Conservation (phyloP, 2,329 filamentous ascomycete genomes). For the Monosporascus sp. region DNA sequence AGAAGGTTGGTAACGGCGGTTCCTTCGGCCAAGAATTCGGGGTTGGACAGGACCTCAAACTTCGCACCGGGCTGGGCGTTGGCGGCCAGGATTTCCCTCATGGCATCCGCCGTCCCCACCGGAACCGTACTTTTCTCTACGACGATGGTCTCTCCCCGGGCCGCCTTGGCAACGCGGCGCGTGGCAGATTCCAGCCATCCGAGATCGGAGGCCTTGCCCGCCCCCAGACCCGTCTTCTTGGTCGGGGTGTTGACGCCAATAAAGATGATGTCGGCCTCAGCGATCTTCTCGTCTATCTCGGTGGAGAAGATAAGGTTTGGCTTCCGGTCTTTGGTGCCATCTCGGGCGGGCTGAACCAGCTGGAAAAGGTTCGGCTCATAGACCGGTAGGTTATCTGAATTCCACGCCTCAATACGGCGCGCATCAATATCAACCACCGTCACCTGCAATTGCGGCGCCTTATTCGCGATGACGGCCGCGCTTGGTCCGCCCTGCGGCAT, state of each 20-base stretch:
- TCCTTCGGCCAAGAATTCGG: conserved; percentile 75
- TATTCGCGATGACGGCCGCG: conserved; percentile 67
- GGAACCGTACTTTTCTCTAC: conserved; percentile 82
- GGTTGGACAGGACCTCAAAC: conserved; percentile 77
- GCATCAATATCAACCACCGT: conserved; percentile 70
- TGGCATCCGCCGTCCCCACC: conserved; percentile 66
- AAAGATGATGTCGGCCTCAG: conserved; percentile 67
- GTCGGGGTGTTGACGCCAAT: conserved; percentile 78
- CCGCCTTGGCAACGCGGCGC: conserved; percentile 60
- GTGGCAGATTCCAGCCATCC: conserved; percentile 67
- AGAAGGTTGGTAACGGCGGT: conserved; percentile 69
- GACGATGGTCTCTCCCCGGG: conserved; percentile 64
- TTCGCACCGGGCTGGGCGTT: conserved; percentile 38
- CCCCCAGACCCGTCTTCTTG: conserved; percentile 64
- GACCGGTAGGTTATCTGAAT: conserved; percentile 67
- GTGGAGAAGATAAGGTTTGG: conserved; percentile 73
- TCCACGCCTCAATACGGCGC: conserved; percentile 65
- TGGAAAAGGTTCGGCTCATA: conserved; percentile 69
- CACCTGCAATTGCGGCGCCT: conserved; percentile 66
- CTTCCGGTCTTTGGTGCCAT: conserved; percentile 48
- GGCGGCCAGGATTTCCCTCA: conserved; percentile 58
- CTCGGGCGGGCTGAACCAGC: conserved; percentile 61
- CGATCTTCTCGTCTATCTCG: conserved; percentile 56
- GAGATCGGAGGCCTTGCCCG: conserved; percentile 68
- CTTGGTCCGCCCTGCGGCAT: conserved; percentile 58